Evolutionary conservation across 139 green algal genomes (phyloP), one percentile per base, ranked within the genome.

Genomic region (Tetradesmus lagerheimii): DNA sequence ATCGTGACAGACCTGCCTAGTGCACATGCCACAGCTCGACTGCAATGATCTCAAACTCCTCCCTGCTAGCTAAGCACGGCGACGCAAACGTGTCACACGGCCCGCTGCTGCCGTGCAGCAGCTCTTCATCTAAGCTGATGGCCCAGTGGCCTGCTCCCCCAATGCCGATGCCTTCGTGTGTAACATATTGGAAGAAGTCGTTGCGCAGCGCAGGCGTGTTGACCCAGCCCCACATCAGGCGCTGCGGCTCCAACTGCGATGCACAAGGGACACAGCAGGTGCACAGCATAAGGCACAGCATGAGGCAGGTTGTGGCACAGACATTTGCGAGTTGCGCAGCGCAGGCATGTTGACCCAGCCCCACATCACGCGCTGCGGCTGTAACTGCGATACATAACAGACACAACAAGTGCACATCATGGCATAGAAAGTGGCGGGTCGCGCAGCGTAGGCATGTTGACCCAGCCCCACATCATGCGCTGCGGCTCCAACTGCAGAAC

Each of bases 151-250:
- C 94, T 29, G 92, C 91, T 1, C 96, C 96, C 14, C 95, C 96
- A 53, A 97, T 88, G 0, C 92, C 94, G 35, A 97, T 78, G 57
- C 90, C 93, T 20, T 96, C 93, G 12, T 80, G 92, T 4, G 87
- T 94, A 37, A 43, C 85, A 79, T 95, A 97, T 90, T 96, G 93
- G 92, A 97, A 97, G 90, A 96, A 97, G 89, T 97, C 94, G 78
- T 97, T 97, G 87, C 94, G 95, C 0, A 80, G 71, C 16, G 91
- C 83, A 16, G 74, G 81, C n/a, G 90, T 77, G 14, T 88, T 84
- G 29, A 91, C 84, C 94, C 94, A 96, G 0, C 85, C 86, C 89
- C 94, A 97, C 71, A 83, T 74, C n/a, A 75, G 27, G 20, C 74
- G 76, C 47, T 93, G 86, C 0, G 95, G 95, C 93, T 96, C 92